These are phyloP conservation scores for Hysterangium stoloniferum DNA, from an alignment of 768 basidiomycete genomes.

Conservation along the genomic window DNA sequence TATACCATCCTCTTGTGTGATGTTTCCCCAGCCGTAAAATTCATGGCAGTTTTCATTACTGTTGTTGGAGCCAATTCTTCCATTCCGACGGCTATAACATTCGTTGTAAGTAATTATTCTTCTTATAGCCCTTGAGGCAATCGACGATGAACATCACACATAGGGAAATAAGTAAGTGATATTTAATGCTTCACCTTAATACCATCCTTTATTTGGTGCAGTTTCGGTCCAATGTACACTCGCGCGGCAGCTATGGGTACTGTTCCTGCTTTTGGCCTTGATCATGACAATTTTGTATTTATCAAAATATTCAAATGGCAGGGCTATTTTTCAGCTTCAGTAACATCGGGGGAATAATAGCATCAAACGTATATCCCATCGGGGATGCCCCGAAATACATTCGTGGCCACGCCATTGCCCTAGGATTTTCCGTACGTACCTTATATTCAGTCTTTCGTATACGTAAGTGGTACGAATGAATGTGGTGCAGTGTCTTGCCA, in stretches of 20 bases:
- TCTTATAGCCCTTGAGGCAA: background rate
- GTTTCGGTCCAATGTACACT: constrained; percentile 17
- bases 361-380: constrained; percentile 16
- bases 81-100: constrained; percentile 16
- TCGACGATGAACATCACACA: background rate
- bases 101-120: constrained; percentile 5
- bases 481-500: constrained; percentile 10
- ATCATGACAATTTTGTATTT: background rate
- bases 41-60: constrained; percentile 8
- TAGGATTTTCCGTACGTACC: constrained; percentile 18
- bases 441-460: background rate
- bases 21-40: constrained; percentile 9
- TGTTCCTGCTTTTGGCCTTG: background rate
- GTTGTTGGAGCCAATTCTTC: constrained; percentile 4
- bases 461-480: background rate
- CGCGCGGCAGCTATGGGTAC: constrained; percentile 22
- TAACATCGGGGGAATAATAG: constrained; percentile 20
- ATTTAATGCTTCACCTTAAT: background rate
- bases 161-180: constrained; percentile 17
- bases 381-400: constrained; percentile 16
- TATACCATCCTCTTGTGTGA: constrained; percentile 13
- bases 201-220: background rate
- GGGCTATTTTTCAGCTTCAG: constrained; percentile 19
- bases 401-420: constrained; percentile 19
- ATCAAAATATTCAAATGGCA: background rate